Evolutionary conservation across 345 rosid genomes (phyloP).

Genomic region (Fremontodendron californicum): DNA sequence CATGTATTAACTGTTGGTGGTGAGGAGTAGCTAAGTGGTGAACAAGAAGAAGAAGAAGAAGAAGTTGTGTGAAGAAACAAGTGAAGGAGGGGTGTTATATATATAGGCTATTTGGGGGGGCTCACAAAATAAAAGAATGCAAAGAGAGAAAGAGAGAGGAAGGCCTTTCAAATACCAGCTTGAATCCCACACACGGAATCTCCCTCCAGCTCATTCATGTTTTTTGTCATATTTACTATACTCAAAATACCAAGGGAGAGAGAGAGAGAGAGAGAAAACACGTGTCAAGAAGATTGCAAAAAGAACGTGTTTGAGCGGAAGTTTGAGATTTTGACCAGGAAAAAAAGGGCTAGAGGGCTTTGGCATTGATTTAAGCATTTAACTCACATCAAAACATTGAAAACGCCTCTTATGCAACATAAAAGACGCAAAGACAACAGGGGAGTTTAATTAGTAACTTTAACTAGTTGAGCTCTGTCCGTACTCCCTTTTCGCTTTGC

Average conservation of each 20-base stretch:
- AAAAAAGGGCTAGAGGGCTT: no score
- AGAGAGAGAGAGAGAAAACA: constrained; percentile 11
- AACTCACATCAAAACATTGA: background rate
- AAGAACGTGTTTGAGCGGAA: background rate
- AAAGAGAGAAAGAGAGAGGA: background rate
- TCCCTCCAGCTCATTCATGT: constrained; percentile 42
- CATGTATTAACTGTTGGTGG: constrained; percentile 14
- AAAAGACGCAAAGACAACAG: no score
- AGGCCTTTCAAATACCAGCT: constrained; percentile 45
- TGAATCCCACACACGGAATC: constrained; percentile 48
- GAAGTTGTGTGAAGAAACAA: constrained; percentile 20
- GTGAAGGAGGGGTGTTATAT: constrained; percentile 22
- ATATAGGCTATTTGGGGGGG: constrained; percentile 25
- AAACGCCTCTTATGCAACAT: constrained; percentile 16
- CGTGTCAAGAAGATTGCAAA: constrained; percentile 20
- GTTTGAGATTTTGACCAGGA: constrained; percentile 19
- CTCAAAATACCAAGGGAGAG: background rate
- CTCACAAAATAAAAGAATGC: background rate
- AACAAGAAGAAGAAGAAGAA: no score
- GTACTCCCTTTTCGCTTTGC: constrained; percentile 10
- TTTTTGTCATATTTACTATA: background rate
- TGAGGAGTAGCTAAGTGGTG: background rate
- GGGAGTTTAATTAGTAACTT: background rate
- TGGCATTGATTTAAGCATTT: background rate
- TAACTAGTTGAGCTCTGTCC: background rate